Conservation (phyloP, 192 early-diverging fungal species). For the Coemansia sp. region DNA sequence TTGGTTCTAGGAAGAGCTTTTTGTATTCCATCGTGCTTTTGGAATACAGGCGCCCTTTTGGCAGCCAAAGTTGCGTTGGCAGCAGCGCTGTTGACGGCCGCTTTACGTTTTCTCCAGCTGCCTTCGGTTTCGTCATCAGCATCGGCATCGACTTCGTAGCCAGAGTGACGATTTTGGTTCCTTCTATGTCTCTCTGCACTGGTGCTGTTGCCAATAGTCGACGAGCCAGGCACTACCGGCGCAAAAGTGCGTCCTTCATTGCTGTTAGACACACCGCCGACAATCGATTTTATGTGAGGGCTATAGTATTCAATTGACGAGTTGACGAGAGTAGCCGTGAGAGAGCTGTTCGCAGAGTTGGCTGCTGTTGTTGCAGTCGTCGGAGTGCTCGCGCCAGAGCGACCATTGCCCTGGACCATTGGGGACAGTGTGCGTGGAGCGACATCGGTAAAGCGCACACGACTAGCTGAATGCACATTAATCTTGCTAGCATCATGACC, state of each 20-base stretch:
- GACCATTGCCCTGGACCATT: conserved; percentile 13
- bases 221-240: neutral
- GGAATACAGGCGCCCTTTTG: neutral
- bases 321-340: conserved; percentile 48
- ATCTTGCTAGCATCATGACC: conserved; percentile 5
- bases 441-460: conserved; percentile 32
- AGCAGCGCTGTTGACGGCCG: neutral
- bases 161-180: neutral
- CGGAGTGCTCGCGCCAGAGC: conserved; percentile 10
- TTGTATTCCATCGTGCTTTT: neutral
- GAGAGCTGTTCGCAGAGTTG: conserved; percentile 51
- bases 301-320: conserved; percentile 51
- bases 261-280: neutral
- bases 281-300: conserved; percentile 22
- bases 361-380: conserved; percentile 3
- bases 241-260: neutral
- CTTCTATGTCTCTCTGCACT: neutral
- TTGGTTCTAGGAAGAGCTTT: neutral
- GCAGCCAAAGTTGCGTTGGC: neutral
- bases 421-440: conserved; percentile 5
- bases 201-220: neutral
- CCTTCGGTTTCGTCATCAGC: conserved; percentile 46
- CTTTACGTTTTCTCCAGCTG: conserved; percentile 13
- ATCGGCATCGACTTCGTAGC: conserved; percentile 29
- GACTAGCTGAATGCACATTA: conserved; percentile 11